phyloP scores from a whole-genome alignment of 2,329 filamentous ascomycete species.

The Diaporthe sp. region DNA sequence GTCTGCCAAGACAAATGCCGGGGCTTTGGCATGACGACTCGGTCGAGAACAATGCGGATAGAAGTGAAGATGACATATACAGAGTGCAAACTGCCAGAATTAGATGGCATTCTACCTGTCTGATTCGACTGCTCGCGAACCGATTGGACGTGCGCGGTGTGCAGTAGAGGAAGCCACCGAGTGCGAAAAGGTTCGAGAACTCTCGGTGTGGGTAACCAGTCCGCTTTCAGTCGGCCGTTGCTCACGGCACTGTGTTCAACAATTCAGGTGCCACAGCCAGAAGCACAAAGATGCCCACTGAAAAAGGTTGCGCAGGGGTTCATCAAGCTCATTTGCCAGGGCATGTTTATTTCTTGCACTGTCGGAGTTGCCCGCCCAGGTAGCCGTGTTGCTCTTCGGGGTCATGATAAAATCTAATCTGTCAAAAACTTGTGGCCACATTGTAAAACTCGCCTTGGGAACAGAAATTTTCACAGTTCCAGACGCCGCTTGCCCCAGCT shows the following conservation, averaged over 20 bases:
- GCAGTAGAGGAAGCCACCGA: not conserved
- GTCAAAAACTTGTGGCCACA: not conserved
- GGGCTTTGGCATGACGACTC: not conserved
- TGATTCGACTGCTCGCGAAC: not conserved
- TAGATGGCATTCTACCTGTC: not conserved
- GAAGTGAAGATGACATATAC: too few relatives aligned
- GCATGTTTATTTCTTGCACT: not conserved
- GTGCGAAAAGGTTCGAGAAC: not conserved
- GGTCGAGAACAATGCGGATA: not conserved
- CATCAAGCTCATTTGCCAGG: conserved; percentile 10
- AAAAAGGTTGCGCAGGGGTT: conserved; percentile 24
- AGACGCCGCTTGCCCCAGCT: not conserved
- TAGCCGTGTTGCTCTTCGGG: too few relatives aligned
- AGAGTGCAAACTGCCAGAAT: not conserved
- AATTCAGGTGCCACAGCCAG: not conserved
- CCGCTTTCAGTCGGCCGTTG: not conserved
- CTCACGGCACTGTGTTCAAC: not conserved
- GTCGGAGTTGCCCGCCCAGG: not conserved
- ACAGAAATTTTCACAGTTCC: not conserved
- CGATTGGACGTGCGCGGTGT: not conserved
- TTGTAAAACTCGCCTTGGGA: not conserved
- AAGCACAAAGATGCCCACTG: not conserved
- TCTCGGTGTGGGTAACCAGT: not conserved
- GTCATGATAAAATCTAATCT: not conserved
- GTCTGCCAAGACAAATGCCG: not conserved